phyloP scores from a whole-genome alignment of 371 early-diverging fungal species.

The Dichotomocladium elegans region DNA sequence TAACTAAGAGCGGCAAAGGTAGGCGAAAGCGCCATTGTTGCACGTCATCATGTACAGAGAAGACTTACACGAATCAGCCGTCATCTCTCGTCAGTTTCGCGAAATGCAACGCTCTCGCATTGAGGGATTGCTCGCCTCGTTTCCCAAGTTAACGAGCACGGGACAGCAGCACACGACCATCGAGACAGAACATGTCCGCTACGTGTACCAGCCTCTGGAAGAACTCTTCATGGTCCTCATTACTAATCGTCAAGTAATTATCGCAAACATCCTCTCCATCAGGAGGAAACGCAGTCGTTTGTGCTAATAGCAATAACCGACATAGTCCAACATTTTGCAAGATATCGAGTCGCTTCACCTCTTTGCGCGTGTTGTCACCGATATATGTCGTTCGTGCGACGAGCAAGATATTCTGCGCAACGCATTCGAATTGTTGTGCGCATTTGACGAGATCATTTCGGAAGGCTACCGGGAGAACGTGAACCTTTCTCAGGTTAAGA shows the following conservation, averaged over 20 bases:
- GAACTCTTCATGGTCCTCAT: slow-evolving; percentile 89
- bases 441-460: slow-evolving; percentile 95
- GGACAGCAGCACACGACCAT: slow-evolving; percentile 95
- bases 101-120: slow-evolving; percentile 96
- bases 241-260: slow-evolving; percentile 65
- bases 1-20: slow-evolving; percentile 95
- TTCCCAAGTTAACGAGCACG: slow-evolving; percentile 89
- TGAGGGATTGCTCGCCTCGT: slow-evolving; percentile 92
- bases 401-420: slow-evolving; percentile 69
- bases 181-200: slow-evolving; percentile 95
- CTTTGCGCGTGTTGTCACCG: slow-evolving; percentile 90
- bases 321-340: slow-evolving; percentile 77
- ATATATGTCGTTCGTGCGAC: slow-evolving; percentile 85
- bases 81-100: slow-evolving; percentile 94
- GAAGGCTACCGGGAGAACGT: slow-evolving; percentile 87
- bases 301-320: too few relatives aligned
- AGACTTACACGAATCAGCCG: slow-evolving; percentile 48
- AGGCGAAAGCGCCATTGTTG: slow-evolving; percentile 7
- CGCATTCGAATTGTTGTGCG: slow-evolving; percentile 84
- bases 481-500: slow-evolving; percentile 81
- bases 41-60: neutral
- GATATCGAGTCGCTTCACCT: slow-evolving; percentile 93
- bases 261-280: neutral
- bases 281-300: neutral
- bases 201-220: slow-evolving; percentile 95